Percentiles rank a stretch among this genome's conserved stretches.
Evolutionary conservation across 2,329 filamentous ascomycete genomes (phyloP).

Genomic region (Neofusicoccum umdonicola): DNA sequence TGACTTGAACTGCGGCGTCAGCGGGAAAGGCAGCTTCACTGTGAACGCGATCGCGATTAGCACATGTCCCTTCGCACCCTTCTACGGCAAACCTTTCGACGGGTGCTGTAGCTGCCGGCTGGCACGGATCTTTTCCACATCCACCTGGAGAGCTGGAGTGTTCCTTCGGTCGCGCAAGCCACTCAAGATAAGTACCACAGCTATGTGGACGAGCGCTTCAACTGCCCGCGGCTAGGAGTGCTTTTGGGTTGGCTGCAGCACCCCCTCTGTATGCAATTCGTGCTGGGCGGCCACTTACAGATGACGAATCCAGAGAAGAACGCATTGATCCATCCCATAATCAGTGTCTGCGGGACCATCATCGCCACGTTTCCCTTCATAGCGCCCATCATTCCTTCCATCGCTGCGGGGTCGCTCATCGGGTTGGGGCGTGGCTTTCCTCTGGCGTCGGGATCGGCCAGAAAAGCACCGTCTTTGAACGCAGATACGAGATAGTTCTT

Average conservation of each 20-base stretch:
- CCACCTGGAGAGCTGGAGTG: no score
- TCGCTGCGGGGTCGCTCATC: conserved; percentile 89
- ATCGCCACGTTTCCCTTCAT: conserved; percentile 99
- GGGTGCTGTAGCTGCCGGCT: no score
- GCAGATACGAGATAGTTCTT: conserved; percentile 77
- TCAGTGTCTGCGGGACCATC: conserved; percentile 98
- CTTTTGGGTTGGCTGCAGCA: neutral
- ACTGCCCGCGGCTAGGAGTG: neutral
- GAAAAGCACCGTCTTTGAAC: conserved; percentile 80
- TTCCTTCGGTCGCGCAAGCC: no score
- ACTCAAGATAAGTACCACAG: neutral
- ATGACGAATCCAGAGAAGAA: conserved; percentile 99
- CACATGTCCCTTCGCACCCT: neutral
- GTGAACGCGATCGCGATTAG: conserved; percentile 7
- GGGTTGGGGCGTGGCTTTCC: conserved; percentile 90
- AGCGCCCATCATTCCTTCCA: conserved; percentile 99
- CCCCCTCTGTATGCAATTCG: neutral
- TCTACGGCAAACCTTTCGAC: neutral
- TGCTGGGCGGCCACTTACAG: conserved; percentile 57
- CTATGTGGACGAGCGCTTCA: no score
- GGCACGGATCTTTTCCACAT: no score
- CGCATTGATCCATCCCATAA: conserved; percentile 99
- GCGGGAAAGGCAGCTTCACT: conserved; percentile 96
- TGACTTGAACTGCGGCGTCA: conserved; percentile 98
- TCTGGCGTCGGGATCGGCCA: conserved; percentile 83